Conservation (phyloP, 331 rosid species). For the Cucumis variabilis region DNA sequence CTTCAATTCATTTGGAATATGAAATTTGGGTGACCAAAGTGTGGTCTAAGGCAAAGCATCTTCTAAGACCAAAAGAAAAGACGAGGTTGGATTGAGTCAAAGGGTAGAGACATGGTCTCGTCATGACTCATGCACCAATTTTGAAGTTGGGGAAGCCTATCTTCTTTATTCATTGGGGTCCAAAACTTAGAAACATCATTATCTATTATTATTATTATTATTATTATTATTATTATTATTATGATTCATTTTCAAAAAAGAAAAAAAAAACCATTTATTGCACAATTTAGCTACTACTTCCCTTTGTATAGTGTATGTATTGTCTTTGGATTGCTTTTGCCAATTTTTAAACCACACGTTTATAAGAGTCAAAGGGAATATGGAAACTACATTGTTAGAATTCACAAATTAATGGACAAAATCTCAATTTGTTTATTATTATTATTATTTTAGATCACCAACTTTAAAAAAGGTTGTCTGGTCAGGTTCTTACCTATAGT, state of each 20-base stretch:
- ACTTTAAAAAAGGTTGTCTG: background rate
- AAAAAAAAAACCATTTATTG: background rate
- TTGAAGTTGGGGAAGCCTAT: background rate
- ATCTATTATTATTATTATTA: too few relatives aligned
- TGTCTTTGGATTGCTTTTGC: background rate
- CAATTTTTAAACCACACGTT: too few relatives aligned
- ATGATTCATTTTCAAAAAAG: background rate
- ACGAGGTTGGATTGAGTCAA: background rate
- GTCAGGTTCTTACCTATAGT: background rate
- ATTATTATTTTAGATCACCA: too few relatives aligned
- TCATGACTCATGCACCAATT: background rate
- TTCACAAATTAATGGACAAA: too few relatives aligned
- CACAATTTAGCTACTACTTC: background rate
- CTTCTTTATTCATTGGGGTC: background rate
- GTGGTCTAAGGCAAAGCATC: background rate
- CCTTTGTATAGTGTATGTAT: background rate
- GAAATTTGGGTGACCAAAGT: background rate
- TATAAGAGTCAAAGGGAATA: too few relatives aligned
- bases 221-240: too few relatives aligned
- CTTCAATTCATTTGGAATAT: background rate
- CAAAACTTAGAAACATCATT: background rate
- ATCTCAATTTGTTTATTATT: too few relatives aligned
- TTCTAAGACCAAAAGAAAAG: background rate
- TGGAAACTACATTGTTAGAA: too few relatives aligned
- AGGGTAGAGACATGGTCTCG: background rate